Base-by-base conservation (phyloP, 257 asterid genomes). In the Nicotiana sylvestris region DNA sequence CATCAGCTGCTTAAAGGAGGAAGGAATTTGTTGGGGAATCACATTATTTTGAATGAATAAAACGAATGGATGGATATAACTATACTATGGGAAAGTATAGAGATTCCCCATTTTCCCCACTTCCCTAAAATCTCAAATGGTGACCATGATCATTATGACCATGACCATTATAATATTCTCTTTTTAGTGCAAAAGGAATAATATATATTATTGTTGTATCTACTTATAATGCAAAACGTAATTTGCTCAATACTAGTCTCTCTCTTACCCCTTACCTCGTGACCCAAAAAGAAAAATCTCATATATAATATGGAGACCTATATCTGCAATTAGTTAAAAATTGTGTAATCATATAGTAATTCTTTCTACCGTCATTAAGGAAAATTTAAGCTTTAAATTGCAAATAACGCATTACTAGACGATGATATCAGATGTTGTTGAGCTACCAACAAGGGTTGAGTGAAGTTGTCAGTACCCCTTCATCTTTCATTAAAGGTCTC, bases 81-180 rank as follows among this genome's bases (percentile, higher is more conserved):
- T 70, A 70, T 70, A 56, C 21, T 43, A 15, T 70, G 16, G 58
- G 58, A 70, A 70, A 70, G 78, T 70, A 70, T 10, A 70, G 25
- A 43, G 78, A 70, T 70, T 70, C 78, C 78, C 7, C 43, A 69
- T 69, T 69, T 69, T 17, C 77, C 77, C 78, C 78, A 70, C 78
- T 70, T 70, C 25, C 18, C 58, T 39, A 70, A 70, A 70, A 70
- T 70, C 35, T 5, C 58, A 43, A 10, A 70, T 70, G 17, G 77
- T 69, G 56, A 39, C n/a, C n/a, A 39, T 35, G 58, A 53, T 15
- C 58, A 53, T 13, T 17, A 70, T 18, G 17, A 35, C 30, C 51
- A 35, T 70, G 58, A 51, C 57, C 58, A 39, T 39, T 37, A 53
- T 4, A 15, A 70, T 70, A 70, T 70, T n/a, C 58, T 21, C n/a